phyloP scores from a whole-genome alignment of 2,329 filamentous ascomycete species.

The Plectosphaerella sp. region DNA sequence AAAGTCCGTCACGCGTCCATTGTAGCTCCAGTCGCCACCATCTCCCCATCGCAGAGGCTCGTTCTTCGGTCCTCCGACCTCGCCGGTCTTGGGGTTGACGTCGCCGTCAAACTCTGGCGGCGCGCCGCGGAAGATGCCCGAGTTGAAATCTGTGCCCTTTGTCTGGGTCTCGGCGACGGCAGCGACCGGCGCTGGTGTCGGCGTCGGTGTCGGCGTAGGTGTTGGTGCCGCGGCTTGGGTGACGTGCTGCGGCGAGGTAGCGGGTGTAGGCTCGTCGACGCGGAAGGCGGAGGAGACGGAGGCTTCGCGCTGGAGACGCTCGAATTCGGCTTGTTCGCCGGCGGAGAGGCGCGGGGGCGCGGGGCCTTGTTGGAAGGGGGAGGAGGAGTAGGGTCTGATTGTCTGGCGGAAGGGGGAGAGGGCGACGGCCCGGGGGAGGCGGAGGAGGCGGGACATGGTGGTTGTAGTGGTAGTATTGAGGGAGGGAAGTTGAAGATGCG shows the following conservation, averaged over 20 bases:
- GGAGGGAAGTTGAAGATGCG: background rate
- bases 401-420: conserved; percentile 10
- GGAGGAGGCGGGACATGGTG: conserved; percentile 19
- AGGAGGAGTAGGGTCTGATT: conserved; percentile 11
- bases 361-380: conserved; percentile 50
- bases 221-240: conserved; percentile 16
- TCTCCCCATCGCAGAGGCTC: conserved; percentile 87
- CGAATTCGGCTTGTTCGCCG: conserved; percentile 85
- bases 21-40: conserved; percentile 81
- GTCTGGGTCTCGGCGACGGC: conserved; percentile 8
- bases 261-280: conserved; percentile 17
- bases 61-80: conserved; percentile 95
- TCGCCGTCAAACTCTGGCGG: conserved; percentile 92
- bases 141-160: conserved; percentile 29
- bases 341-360: conserved; percentile 82
- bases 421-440: conserved; percentile 9
- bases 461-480: background rate
- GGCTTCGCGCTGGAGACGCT: conserved; percentile 70
- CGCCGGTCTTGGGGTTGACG: conserved; percentile 86
- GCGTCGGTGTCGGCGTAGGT: conserved; percentile 13
- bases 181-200: conserved; percentile 15
- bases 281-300: conserved; percentile 39
- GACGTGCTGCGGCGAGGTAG: conserved; percentile 13
- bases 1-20: conserved; percentile 93
- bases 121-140: conserved; percentile 70